A percentile compares a stretch with the other conserved stretches of the same genome.
Evolutionary conservation across 148 eudicot genomes (phyloP).

Genomic region (Camellia sinensis): DNA sequence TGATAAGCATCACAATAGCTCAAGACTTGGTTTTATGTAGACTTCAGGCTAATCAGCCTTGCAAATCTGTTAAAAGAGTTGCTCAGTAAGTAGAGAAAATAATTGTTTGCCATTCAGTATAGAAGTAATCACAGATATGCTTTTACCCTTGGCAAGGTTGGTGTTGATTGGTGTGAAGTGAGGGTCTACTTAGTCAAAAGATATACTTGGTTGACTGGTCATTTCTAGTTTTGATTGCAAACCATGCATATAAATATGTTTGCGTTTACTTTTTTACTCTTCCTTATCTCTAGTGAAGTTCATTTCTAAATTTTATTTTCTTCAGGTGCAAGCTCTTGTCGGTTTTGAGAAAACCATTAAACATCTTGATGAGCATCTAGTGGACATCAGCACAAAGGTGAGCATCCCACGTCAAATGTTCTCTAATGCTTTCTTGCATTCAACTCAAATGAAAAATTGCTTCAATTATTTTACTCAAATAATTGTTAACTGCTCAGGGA

Average conservation of each 20-base stretch:
- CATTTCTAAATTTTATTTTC: not conserved
- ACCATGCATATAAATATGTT: slow-evolving; percentile 6
- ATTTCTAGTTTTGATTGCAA: not conserved
- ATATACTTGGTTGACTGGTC: no score
- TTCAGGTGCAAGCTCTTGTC: slow-evolving; percentile 90
- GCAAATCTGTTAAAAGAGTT: not conserved
- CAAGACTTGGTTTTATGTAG: not conserved
- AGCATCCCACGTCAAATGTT: not conserved
- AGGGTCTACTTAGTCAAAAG: no score
- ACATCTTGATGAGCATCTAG: slow-evolving; percentile 89
- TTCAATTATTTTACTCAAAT: not conserved
- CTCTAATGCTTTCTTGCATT: not conserved
- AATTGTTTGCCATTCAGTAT: not conserved
- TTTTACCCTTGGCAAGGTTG: no score
- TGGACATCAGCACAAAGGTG: slow-evolving; percentile 76
- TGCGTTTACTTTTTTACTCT: not conserved
- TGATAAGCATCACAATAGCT: not conserved
- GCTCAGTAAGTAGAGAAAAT: not conserved
- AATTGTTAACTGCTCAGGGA: slow-evolving; percentile 38
- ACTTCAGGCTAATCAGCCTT: not conserved
- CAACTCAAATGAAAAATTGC: not conserved
- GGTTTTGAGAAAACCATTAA: slow-evolving; percentile 89
- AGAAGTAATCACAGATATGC: no score
- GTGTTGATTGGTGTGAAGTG: no score
- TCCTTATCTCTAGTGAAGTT: not conserved